phyloP scores from a whole-genome alignment of 2,329 filamentous ascomycete species.

The Xylariales sp. region DNA sequence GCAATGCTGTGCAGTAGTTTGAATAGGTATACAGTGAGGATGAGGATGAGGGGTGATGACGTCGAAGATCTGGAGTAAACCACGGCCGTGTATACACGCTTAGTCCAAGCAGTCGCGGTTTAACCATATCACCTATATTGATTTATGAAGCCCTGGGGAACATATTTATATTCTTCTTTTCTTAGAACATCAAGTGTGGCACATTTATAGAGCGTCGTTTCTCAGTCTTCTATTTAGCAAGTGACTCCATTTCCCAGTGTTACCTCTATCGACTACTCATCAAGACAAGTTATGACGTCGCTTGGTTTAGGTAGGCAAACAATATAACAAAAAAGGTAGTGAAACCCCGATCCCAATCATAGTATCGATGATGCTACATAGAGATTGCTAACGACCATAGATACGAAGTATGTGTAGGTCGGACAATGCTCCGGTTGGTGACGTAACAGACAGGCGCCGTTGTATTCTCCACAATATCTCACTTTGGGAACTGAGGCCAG shows the following conservation, averaged over 20 bases:
- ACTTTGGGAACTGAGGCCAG: too few species aligned
- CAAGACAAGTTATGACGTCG: slow-evolving; percentile 27
- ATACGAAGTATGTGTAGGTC: not conserved
- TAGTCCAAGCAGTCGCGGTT: slow-evolving; percentile 26
- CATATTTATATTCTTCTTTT: not conserved
- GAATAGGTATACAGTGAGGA: not conserved
- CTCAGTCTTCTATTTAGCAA: not conserved
- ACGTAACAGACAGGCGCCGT: slow-evolving; percentile 9
- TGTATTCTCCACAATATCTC: too few species aligned
- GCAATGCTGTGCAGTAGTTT: not conserved
- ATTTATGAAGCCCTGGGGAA: not conserved
- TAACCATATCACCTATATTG: slow-evolving; percentile 30
- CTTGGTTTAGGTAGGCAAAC: not conserved
- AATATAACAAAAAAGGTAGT: not conserved
- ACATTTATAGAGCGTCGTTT: not conserved
- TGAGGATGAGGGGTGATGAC: slow-evolving; percentile 40
- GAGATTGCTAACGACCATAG: not conserved
- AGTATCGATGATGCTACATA: slow-evolving; percentile 3
- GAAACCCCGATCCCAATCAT: not conserved
- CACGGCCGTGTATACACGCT: slow-evolving; percentile 26
- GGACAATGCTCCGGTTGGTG: slow-evolving; percentile 17
- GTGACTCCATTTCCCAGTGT: not conserved
- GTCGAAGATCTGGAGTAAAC: slow-evolving; percentile 37
- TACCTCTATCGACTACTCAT: slow-evolving; percentile 19
- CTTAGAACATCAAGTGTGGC: not conserved